phyloP scores from a whole-genome alignment of 2,329 filamentous ascomycete genomes.

The Penicillium freii region DNA sequence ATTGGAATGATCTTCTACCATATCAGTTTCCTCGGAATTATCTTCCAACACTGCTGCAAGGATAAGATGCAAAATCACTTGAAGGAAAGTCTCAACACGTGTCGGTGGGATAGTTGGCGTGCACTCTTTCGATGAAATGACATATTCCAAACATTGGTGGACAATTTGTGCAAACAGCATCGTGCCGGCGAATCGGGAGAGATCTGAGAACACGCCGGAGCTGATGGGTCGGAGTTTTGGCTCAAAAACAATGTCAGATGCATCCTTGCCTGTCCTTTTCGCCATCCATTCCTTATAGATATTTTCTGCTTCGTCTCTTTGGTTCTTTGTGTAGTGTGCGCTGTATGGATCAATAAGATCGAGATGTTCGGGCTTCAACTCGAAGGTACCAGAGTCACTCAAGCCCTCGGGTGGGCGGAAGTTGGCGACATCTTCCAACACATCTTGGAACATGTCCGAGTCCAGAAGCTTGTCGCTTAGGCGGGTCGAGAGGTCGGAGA shows the following conservation, averaged over 20 bases:
- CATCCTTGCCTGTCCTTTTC: conserved; percentile 76
- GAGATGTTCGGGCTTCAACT: conserved; percentile 80
- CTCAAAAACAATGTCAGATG: conserved; percentile 86
- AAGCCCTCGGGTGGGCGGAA: conserved; percentile 90
- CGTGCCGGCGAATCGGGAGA: conserved; percentile 78
- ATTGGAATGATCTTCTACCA: conserved; percentile 46
- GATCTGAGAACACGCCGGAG: conserved; percentile 71
- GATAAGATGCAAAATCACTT: conserved; percentile 83
- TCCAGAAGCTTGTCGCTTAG: conserved; percentile 88
- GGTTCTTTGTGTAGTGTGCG: conserved; percentile 94
- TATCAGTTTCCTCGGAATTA: conserved; percentile 56
- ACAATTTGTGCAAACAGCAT: conserved; percentile 86
- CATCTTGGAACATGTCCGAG: conserved; percentile 78
- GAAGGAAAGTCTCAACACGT: conserved; percentile 84
- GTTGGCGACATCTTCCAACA: conserved; percentile 81
- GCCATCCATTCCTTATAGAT: conserved; percentile 85
- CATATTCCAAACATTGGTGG: conserved; percentile 82
- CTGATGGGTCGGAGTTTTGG: conserved; percentile 75
- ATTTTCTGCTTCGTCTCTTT: conserved; percentile 89
- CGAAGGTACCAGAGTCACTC: conserved; percentile 90
- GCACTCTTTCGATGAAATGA: conserved; percentile 64
- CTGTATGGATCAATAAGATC: conserved; percentile 93
- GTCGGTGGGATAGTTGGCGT: conserved; percentile 76
- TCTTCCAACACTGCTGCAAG: conserved; percentile 87
- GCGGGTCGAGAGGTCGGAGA: conserved; percentile 83